Conservation (phyloP, 2,329 filamentous ascomycete species). For the Cordyceps fumosorosea region DNA sequence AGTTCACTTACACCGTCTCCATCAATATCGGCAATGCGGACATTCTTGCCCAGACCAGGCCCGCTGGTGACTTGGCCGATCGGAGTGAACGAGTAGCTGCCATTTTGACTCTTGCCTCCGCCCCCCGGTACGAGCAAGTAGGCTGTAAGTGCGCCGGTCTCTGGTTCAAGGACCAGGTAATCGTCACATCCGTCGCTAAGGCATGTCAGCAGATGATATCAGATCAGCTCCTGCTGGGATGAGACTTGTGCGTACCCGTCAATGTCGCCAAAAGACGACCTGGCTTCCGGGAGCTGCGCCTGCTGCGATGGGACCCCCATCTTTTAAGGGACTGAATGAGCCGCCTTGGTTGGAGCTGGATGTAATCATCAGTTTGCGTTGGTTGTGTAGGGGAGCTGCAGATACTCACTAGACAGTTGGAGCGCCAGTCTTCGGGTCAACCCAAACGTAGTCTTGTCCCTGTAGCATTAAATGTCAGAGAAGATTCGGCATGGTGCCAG, state of each 20-base stretch:
- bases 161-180: constrained; percentile 13
- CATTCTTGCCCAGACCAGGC: constrained; percentile 14
- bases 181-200: constrained; percentile 13
- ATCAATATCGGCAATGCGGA: constrained; percentile 19
- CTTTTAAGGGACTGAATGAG: constrained; percentile 8
- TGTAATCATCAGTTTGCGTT: not conserved
- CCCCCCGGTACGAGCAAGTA: not conserved
- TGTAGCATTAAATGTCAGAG: not conserved
- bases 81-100: constrained; percentile 1
- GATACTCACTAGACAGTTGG: constrained; percentile 9
- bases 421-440: constrained; percentile 14
- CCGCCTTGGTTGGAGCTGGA: not conserved
- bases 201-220: not conserved
- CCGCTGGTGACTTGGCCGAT: constrained; percentile 15
- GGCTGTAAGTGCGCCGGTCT: constrained; percentile 10
- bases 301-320: constrained; percentile 11
- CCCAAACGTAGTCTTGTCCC: constrained; percentile 17
- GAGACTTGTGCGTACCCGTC: constrained; percentile 2
- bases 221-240: not conserved
- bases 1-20: constrained; percentile 17
- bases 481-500: too few relatives aligned
- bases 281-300: constrained; percentile 12
- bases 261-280: constrained; percentile 16
- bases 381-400: not conserved
- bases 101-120: not conserved